Evolutionary conservation across 495 filamentous ascomycete genomes (phyloP).

Genomic region (Podospora conica): DNA sequence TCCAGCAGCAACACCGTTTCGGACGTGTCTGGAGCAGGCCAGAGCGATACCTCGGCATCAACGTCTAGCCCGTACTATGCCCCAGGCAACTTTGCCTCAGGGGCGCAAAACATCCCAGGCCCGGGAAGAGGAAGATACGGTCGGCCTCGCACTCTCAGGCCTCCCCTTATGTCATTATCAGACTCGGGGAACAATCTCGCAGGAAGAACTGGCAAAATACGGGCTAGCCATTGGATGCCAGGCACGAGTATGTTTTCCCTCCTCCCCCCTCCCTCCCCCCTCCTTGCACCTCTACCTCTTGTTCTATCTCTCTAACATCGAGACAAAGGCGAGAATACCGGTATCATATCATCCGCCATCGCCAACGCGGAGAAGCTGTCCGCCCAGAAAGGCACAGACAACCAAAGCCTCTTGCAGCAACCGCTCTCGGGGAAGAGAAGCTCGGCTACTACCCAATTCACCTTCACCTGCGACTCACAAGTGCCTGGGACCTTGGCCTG

Average conservation of each 20-base stretch:
- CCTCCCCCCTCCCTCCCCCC: neutral
- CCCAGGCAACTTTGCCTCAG: conserved; percentile 29
- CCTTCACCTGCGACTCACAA: conserved; percentile 73
- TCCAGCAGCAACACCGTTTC: conserved; percentile 21
- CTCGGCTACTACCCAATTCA: conserved; percentile 74
- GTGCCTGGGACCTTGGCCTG: conserved; percentile 42
- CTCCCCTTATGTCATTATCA: conserved; percentile 53
- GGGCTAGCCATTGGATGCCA: conserved; percentile 35
- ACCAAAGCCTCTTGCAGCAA: conserved; percentile 69
- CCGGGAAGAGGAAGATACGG: conserved; percentile 76
- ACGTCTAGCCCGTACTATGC: conserved; percentile 31
- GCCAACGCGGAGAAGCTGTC: conserved; percentile 74
- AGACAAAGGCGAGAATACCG: conserved; percentile 47
- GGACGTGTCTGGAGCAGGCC: conserved; percentile 24
- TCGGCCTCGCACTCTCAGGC: conserved; percentile 56
- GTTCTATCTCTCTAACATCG: conserved; percentile 4
- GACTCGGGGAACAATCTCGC: conserved; percentile 51
- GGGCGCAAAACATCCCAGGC: conserved; percentile 65
- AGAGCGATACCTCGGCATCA: conserved; percentile 32
- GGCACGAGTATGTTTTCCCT: conserved; percentile 35
- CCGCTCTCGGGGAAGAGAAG: conserved; percentile 53
- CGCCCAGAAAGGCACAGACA: conserved; percentile 57
- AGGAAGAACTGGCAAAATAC: conserved; percentile 39
- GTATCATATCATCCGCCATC: conserved; percentile 85
- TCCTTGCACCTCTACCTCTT: neutral